Conservation (phyloP, 495 filamentous ascomycete genomes). For the Hypoxylon cercidicola region DNA sequence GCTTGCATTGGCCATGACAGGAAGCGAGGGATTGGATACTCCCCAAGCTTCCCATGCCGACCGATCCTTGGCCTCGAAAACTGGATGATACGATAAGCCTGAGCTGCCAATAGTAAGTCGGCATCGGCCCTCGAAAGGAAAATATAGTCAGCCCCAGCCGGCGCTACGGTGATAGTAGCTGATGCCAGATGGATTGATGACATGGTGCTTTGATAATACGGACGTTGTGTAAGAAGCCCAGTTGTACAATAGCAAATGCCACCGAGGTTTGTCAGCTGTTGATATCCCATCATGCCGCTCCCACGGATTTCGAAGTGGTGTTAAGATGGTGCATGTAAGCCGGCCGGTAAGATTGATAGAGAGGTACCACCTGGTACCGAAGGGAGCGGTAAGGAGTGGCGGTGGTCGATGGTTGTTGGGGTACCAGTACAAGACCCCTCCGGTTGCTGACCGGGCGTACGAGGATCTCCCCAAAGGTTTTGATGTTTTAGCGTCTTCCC, state of each 20-base stretch:
- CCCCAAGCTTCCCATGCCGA: slow-evolving; percentile 19
- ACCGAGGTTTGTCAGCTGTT: too few species aligned
- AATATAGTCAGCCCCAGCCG: slow-evolving; percentile 25
- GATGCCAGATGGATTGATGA: slow-evolving; percentile 9
- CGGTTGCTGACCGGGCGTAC: slow-evolving; percentile 27
- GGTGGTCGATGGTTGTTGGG: slow-evolving; percentile 40
- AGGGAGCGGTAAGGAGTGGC: background rate
- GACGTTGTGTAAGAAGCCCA: background rate
- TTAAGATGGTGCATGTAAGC: background rate
- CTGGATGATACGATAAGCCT: slow-evolving; percentile 29
- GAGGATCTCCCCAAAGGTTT: slow-evolving; percentile 40
- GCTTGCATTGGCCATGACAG: slow-evolving; percentile 24
- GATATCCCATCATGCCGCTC: too few species aligned
- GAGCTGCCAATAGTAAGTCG: slow-evolving; percentile 25
- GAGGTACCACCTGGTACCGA: slow-evolving; percentile 13
- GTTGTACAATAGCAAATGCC: too few species aligned
- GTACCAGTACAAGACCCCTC: slow-evolving; percentile 34
- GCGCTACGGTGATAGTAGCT: background rate
- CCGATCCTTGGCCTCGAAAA: slow-evolving; percentile 19
- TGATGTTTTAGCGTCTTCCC: slow-evolving; percentile 31
- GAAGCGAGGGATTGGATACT: slow-evolving; percentile 20
- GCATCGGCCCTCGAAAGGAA: slow-evolving; percentile 11
- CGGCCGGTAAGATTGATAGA: background rate
- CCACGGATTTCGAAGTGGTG: background rate
- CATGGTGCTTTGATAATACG: slow-evolving; percentile 4